These are phyloP conservation scores for Ostreobium quekettii DNA, from an alignment of 139 green algal genomes.

Conservation along the genomic window DNA sequence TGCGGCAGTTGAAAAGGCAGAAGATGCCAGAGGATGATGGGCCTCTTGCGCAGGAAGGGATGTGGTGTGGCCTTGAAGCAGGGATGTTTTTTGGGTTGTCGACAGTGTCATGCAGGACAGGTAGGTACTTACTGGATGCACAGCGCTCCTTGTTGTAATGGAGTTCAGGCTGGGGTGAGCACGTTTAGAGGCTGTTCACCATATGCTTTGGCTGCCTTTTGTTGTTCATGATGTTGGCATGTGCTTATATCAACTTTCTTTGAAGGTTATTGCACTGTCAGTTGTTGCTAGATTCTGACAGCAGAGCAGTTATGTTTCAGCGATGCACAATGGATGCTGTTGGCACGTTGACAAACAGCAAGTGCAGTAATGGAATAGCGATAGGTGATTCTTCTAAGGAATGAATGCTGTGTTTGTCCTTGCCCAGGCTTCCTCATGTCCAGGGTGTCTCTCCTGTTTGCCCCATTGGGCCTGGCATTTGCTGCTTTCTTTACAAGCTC, in stretches of 20 bases:
- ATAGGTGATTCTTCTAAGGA: no score
- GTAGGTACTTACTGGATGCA: neutral
- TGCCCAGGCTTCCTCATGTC: neutral
- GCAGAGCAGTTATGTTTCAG: no score
- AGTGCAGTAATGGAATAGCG: no score
- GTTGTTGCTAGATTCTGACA: no score
- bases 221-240: no score
- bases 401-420: neutral
- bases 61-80: neutral
- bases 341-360: no score
- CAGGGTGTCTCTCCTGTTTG: neutral
- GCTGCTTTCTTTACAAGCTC: neutral
- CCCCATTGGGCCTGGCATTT: neutral
- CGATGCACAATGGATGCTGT: no score
- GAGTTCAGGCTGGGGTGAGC: neutral
- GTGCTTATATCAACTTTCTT: no score
- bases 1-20: no score
- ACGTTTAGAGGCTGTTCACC: neutral
- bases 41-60: neutral
- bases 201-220: neutral
- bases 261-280: no score
- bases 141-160: neutral
- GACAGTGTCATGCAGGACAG: neutral
- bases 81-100: neutral
- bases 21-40: no score